These are phyloP conservation scores for Breviolum minutum DNA, from an alignment of 73 alveolate genomes.

Conservation along the genomic window DNA sequence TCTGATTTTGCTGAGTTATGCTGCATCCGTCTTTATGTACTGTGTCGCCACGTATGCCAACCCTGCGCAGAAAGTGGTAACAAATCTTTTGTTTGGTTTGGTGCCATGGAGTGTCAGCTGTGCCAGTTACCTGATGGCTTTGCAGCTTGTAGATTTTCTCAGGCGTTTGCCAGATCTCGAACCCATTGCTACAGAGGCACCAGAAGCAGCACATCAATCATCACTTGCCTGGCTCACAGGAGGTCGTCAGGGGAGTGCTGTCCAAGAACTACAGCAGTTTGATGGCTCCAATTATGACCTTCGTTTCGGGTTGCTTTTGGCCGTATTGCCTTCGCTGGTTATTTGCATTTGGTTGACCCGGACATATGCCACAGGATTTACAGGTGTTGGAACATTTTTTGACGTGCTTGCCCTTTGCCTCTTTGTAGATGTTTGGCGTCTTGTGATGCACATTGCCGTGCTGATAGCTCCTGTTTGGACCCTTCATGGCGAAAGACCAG, in stretches of 20 bases:
- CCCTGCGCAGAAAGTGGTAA: conserved; percentile 70
- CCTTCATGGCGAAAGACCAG: neutral
- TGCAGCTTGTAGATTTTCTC: neutral
- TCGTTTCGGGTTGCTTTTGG: conserved; percentile 18
- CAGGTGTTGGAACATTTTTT: conserved; percentile 93
- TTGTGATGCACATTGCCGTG: conserved; percentile 27
- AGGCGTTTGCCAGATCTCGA: neutral
- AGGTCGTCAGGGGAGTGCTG: conserved; percentile 18
- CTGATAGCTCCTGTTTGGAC: conserved; percentile 55
- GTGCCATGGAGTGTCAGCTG: conserved; percentile 80
- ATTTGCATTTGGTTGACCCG: conserved; percentile 39
- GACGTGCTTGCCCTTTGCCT: conserved; percentile 84
- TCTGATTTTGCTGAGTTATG: conserved; percentile 22
- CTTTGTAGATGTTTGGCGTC: conserved; percentile 86
- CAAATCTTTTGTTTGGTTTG: conserved; percentile 72
- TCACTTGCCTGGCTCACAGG: conserved; percentile 36
- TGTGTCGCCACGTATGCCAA: conserved; percentile 45
- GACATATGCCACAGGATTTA: conserved; percentile 75
- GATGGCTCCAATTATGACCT: neutral
- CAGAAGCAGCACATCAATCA: neutral
- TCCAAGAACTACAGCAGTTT: neutral
- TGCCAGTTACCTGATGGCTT: conserved; percentile 28
- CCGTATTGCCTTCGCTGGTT: conserved; percentile 44
- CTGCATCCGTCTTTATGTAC: conserved; percentile 21
- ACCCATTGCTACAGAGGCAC: conserved; percentile 2